A percentile compares a stretch with the other conserved stretches of the same genome.
phyloP scores from a whole-genome alignment of 179 eudicot genomes.

The Corrigiola litoralis region DNA sequence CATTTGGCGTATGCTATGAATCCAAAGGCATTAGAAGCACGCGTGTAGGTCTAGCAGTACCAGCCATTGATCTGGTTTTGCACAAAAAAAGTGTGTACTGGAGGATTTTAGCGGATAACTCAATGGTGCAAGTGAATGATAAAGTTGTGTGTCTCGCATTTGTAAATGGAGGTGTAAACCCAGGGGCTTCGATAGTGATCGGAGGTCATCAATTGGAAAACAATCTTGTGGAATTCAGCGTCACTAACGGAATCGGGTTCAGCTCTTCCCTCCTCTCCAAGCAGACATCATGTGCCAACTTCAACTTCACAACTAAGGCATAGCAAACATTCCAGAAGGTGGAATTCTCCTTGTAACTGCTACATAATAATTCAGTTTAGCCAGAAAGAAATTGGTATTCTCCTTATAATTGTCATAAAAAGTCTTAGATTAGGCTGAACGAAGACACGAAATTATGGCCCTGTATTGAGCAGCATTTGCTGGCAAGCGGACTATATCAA shows the following conservation, averaged over 20 bases:
- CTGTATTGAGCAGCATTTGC: no score
- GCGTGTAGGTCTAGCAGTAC: conserved; percentile 19
- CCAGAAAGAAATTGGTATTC: no score
- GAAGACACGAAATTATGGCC: no score
- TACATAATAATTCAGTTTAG: no score
- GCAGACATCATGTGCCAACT: conserved; percentile 9
- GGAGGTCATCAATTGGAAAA: conserved; percentile 27
- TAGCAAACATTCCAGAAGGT: no score
- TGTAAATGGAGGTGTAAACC: conserved; percentile 13
- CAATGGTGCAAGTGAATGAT: conserved; percentile 13
- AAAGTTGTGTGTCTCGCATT: conserved; percentile 16
- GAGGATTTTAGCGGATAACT: conserved; percentile 33
- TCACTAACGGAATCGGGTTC: conserved; percentile 4
- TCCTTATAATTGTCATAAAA: no score
- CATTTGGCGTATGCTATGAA: conserved; percentile 35
- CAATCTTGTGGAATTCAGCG: conserved; percentile 19
- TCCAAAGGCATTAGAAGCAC: conserved; percentile 7
- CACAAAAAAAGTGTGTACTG: conserved; percentile 28
- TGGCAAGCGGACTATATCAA: no score
- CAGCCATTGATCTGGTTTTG: conserved; percentile 34
- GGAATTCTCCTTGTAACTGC: no score
- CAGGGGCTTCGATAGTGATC: conserved; percentile 9
- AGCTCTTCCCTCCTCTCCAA: conserved; percentile 7
- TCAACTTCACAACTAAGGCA: conserved; percentile 8
- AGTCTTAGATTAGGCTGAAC: no score